Evolutionary conservation across 192 early-diverging fungal genomes (phyloP).

Genomic region (Phycomyces nitens): DNA sequence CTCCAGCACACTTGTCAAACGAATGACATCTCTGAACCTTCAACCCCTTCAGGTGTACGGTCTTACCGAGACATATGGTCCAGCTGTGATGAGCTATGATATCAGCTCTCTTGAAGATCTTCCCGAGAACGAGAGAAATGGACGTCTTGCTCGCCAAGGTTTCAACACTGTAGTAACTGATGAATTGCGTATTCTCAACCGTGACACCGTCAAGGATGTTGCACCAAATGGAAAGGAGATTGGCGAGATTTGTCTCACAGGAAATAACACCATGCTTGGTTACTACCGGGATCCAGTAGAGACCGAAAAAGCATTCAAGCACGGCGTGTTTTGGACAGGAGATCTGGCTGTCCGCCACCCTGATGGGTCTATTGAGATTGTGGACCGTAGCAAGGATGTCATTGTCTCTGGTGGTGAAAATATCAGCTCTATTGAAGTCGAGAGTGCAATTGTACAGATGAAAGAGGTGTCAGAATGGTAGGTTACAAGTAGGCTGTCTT

Average conservation of each 20-base stretch:
- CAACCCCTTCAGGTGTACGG: constrained; percentile 59
- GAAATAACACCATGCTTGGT: constrained; percentile 58
- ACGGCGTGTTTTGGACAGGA: constrained; percentile 57
- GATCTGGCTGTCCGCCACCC: constrained; percentile 58
- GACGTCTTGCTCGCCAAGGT: constrained; percentile 51
- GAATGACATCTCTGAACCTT: constrained; percentile 49
- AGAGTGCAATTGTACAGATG: constrained; percentile 46
- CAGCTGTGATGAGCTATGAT: constrained; percentile 38
- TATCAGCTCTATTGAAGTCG: constrained; percentile 54
- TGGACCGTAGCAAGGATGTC: constrained; percentile 60
- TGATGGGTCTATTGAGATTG: constrained; percentile 57
- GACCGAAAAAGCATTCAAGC: constrained; percentile 50
- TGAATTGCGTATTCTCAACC: constrained; percentile 49
- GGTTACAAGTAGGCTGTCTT: not conserved
- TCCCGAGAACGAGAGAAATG: constrained; percentile 26
- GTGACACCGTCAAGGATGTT: constrained; percentile 38
- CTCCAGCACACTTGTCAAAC: constrained; percentile 44
- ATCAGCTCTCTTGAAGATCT: constrained; percentile 33
- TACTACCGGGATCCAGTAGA: constrained; percentile 49
- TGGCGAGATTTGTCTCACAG: constrained; percentile 55
- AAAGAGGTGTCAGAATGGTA: constrained; percentile 49
- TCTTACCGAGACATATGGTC: constrained; percentile 59
- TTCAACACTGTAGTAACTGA: constrained; percentile 47
- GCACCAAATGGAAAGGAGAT: constrained; percentile 47
- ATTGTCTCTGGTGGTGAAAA: constrained; percentile 65